A percentile compares a stretch with the other conserved stretches of the same genome.
Conservation (phyloP, 2,329 filamentous ascomycete genomes). For the Lasiodiplodia theobromae region DNA sequence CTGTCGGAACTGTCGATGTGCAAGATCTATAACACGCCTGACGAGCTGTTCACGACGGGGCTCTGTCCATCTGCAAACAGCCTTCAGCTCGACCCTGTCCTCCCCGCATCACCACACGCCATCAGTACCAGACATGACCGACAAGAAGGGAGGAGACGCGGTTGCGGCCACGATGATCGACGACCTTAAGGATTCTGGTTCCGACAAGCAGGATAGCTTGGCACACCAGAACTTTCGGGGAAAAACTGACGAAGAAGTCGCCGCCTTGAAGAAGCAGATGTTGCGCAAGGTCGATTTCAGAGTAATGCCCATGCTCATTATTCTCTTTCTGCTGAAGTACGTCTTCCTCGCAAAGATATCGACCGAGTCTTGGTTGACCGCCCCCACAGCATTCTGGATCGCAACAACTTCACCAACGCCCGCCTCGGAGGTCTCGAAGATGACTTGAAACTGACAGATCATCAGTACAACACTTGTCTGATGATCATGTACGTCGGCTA, state of each 20-base stretch:
- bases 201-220: background rate
- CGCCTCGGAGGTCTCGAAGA: slow-evolving; percentile 44
- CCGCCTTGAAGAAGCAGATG: slow-evolving; percentile 36
- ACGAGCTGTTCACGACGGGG: background rate
- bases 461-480: slow-evolving; percentile 39
- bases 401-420: slow-evolving; percentile 44
- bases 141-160: slow-evolving; percentile 11
- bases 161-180: slow-evolving; percentile 24
- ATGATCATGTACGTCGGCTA: slow-evolving; percentile 36
- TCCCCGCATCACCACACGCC: background rate
- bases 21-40: slow-evolving; percentile 14
- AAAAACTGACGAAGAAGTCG: slow-evolving; percentile 8
- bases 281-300: slow-evolving; percentile 40
- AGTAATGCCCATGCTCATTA: slow-evolving; percentile 39
- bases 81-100: background rate
- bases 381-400: slow-evolving; percentile 10
- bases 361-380: slow-evolving; percentile 12
- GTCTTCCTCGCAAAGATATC: slow-evolving; percentile 16
- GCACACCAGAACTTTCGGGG: slow-evolving; percentile 10
- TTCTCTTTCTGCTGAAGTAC: slow-evolving; percentile 41
- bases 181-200: slow-evolving; percentile 7
- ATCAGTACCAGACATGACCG: slow-evolving; percentile 6
- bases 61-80: background rate
- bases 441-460: slow-evolving; percentile 41
- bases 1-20: slow-evolving; percentile 3